Evolutionary conservation across 441 rosid genomes (phyloP), one percentile per base, ranked within the genome.

Genomic region (Syzygium malaccense): DNA sequence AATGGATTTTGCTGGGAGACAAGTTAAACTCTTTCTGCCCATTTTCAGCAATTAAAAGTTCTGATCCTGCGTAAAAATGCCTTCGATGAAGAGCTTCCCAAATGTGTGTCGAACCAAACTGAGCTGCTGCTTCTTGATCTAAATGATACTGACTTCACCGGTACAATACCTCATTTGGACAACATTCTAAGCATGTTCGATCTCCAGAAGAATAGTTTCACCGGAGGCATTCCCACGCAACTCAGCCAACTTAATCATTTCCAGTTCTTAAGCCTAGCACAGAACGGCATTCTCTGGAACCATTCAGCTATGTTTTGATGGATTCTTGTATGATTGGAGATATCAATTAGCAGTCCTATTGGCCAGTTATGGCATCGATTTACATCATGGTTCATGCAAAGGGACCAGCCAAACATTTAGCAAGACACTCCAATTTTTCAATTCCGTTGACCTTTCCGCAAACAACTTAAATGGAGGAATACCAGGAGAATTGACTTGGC

Each of bases 381-480:
- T 86, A 88, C 93, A 92, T 94, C 68, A 86, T 7, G 85, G 71
- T 89, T 23, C 93, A 89, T 53, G 89, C 92, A 60, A 92, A 93
- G 92, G 94, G 94, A 75, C 92, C 48, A 71, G 91, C 14, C 79
- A 86, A 2, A 90, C 86, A 66, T 90, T 86, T 49, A 87, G 19
- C 56, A 89, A 54, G 85, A 89, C 87, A 48, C 86, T 86, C 71
- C 93, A 84, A 58, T 87, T 86, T n/a, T 85, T 90, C 25, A 87
- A 94, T 53, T 88, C 91, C 89, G 89, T 96, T 62, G 91, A 94
- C 53, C 94, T 94, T 33, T 95, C 96, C 0, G 91, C 95, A 57
- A 93, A 94, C 86, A 90, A 93, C 89, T 89, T 93, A 87, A 90
- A 86, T 7, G 96, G 95, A 66, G 93, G 55, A 66, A 92, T 94